A percentile compares a stretch with the other conserved stretches of the same genome.
Evolutionary conservation across 805 yeast species (phyloP).

Genomic region (Trichomonascus vanleenenianus): DNA sequence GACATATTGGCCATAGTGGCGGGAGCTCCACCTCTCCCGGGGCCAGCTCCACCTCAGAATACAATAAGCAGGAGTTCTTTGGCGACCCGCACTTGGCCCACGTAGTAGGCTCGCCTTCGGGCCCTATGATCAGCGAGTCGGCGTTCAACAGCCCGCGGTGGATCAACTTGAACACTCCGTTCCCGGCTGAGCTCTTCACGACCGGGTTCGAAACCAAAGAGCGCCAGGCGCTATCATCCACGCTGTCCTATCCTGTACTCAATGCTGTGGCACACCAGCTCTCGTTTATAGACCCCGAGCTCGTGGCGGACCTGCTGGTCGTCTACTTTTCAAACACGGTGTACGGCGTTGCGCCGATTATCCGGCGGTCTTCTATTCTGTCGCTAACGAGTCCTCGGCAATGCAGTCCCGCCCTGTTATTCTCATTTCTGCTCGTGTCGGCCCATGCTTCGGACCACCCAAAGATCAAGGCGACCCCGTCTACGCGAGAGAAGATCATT

Average conservation of each 20-base stretch:
- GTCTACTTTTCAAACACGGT: constrained; percentile 23
- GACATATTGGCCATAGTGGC: neutral
- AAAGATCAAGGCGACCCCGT: constrained; percentile 21
- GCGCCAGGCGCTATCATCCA: neutral
- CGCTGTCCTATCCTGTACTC: constrained; percentile 9
- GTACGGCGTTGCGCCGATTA: constrained; percentile 23
- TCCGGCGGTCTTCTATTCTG: constrained; percentile 22
- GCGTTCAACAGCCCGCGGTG: no score
- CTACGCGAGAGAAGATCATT: constrained; percentile 21
- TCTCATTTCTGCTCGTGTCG: constrained; percentile 23
- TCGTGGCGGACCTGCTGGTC: constrained; percentile 25
- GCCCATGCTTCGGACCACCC: constrained; percentile 28
- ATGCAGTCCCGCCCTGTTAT: constrained; percentile 19
- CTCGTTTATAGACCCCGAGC: constrained; percentile 12
- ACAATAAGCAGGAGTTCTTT: neutral
- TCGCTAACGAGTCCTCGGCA: constrained; percentile 15
- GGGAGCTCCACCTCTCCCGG: neutral
- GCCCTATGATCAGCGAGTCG: no score
- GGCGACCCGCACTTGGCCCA: no score
- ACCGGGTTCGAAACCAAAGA: neutral
- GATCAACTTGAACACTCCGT: no score
- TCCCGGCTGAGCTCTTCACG: no score
- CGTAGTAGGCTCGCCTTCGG: no score
- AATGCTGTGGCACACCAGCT: constrained; percentile 10
- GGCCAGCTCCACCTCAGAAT: neutral